These are phyloP conservation scores for Mucor racemosus DNA, from an alignment of 371 early-diverging fungal species.

Conservation along the genomic window DNA sequence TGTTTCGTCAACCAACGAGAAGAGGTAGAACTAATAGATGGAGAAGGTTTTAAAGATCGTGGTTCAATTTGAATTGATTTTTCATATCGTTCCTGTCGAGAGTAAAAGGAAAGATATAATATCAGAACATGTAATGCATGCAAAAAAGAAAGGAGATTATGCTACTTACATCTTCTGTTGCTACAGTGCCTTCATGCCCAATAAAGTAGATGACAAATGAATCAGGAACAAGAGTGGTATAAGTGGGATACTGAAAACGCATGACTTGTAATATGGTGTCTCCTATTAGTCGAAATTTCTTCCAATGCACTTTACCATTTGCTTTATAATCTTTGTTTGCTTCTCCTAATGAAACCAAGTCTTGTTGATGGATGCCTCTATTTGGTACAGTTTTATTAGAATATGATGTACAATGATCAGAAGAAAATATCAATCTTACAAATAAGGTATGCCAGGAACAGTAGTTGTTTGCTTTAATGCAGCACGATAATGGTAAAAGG, in stretches of 20 bases:
- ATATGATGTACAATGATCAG: no score
- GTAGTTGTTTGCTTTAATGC: constrained; percentile 52
- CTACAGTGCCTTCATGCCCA: constrained; percentile 29
- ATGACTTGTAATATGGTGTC: constrained; percentile 50
- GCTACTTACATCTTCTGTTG: constrained; percentile 42
- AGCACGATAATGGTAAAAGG: constrained; percentile 64
- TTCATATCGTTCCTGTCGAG: constrained; percentile 36
- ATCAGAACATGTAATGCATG: neutral
- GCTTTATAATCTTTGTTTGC: constrained; percentile 60
- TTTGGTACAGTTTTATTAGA: no score
- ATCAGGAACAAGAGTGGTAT: constrained; percentile 32
- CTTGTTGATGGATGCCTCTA: constrained; percentile 61
- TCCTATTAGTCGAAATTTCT: constrained; percentile 62
- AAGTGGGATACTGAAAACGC: constrained; percentile 46
- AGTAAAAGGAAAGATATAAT: neutral
- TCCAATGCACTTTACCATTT: constrained; percentile 63
- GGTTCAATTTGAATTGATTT: constrained; percentile 42
- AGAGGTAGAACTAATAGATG: constrained; percentile 9
- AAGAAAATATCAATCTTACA: constrained; percentile 31
- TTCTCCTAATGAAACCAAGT: constrained; percentile 56
- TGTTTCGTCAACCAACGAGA: constrained; percentile 19
- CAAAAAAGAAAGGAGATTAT: neutral
- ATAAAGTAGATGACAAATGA: constrained; percentile 39
- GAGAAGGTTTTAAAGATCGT: neutral
- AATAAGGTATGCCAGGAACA: constrained; percentile 61